phyloP scores from a whole-genome alignment of 495 filamentous ascomycete species.

The Penicillium robsamsonii region DNA sequence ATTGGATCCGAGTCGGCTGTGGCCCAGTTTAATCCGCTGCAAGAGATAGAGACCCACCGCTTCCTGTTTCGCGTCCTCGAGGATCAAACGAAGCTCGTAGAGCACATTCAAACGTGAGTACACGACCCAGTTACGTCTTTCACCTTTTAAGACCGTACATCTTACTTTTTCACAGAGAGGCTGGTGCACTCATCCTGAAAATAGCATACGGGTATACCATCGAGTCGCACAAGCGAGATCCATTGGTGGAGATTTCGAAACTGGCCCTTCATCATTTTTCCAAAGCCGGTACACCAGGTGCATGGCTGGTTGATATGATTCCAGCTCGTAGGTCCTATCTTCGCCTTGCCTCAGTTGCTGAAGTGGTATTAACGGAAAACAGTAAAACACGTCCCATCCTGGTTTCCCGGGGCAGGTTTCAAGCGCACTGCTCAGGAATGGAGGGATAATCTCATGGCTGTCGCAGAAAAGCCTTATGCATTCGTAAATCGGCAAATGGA shows the following conservation, averaged over 20 bases:
- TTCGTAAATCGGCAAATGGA: no score
- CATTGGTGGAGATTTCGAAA: slow-evolving; percentile 40
- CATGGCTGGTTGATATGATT: slow-evolving; percentile 45
- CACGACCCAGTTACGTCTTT: no score
- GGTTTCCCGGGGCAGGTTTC: no score
- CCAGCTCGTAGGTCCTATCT: slow-evolving; percentile 15
- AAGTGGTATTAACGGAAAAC: no score
- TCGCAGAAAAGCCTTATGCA: no score
- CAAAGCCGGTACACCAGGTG: slow-evolving; percentile 33
- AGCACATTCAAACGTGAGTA: slow-evolving; percentile 44
- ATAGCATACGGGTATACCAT: slow-evolving; percentile 50
- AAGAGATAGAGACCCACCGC: slow-evolving; percentile 40
- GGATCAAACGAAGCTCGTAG: slow-evolving; percentile 31
- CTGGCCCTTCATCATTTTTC: slow-evolving; percentile 40
- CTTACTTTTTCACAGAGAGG: slow-evolving; percentile 20
- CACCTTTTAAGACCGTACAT: not conserved
- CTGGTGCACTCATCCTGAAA: slow-evolving; percentile 46
- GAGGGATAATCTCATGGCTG: no score
- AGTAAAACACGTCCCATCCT: no score
- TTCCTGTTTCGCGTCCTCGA: slow-evolving; percentile 44
- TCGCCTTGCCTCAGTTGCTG: no score
- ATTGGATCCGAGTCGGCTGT: slow-evolving; percentile 27
- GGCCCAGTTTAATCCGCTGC: slow-evolving; percentile 34
- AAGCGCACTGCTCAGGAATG: no score
- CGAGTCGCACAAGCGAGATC: slow-evolving; percentile 40